A percentile compares a stretch with the other conserved stretches of the same genome.
phyloP scores from a whole-genome alignment of 2,329 filamentous ascomycete genomes.

The Capronia epimyces region DNA sequence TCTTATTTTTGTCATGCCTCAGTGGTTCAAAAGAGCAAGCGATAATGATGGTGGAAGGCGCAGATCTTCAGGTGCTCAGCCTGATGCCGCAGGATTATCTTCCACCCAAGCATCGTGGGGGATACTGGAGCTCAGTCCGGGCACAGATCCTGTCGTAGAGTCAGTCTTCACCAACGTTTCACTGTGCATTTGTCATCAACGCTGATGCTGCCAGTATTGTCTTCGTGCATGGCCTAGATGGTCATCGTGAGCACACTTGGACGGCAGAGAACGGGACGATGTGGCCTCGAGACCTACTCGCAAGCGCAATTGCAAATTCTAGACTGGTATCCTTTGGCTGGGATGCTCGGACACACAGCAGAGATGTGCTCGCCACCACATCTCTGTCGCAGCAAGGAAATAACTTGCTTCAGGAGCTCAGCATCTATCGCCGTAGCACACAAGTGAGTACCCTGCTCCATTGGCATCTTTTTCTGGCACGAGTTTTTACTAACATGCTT shows the following conservation, averaged over 20 bases:
- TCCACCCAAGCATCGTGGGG: too few species aligned
- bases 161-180: not conserved
- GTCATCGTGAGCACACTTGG: slow-evolving; percentile 29
- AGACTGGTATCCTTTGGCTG: not conserved
- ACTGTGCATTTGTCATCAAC: not conserved
- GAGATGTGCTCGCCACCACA: not conserved
- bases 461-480: not conserved
- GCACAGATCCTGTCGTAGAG: not conserved
- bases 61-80: too few species aligned
- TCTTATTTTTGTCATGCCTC: too few species aligned
- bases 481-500: not conserved
- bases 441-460: too few species aligned
- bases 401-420: too few species aligned
- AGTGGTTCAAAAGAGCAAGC: too few species aligned
- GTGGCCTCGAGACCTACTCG: slow-evolving; percentile 33
- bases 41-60: too few species aligned
- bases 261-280: slow-evolving; percentile 23
- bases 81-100: too few species aligned
- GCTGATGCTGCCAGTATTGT: slow-evolving; percentile 27
- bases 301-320: slow-evolving; percentile 31
- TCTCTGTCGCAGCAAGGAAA: not conserved
- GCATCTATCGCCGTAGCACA: too few species aligned
- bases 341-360: not conserved
- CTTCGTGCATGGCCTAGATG: slow-evolving; percentile 32
- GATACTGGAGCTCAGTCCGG: too few species aligned